A percentile compares a stretch with the other conserved stretches of the same genome.
Conservation (phyloP, 345 rosid genomes). For the Aethionema arabicum region DNA sequence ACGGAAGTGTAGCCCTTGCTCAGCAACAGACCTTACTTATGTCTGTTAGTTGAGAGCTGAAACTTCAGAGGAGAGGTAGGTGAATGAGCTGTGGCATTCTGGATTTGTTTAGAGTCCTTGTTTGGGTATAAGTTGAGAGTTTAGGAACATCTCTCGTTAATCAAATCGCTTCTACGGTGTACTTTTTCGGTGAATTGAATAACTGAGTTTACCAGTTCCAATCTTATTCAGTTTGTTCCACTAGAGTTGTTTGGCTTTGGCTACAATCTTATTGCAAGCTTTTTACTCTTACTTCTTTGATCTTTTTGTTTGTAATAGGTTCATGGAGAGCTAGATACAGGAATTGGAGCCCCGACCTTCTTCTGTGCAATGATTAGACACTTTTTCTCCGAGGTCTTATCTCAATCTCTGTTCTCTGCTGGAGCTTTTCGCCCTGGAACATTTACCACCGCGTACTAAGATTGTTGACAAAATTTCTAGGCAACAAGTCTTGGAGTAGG, state of each 20-base stretch:
- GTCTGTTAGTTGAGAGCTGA: no score
- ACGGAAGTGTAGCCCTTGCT: no score
- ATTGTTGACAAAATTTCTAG: conserved; percentile 37
- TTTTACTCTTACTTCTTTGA: conserved; percentile 13
- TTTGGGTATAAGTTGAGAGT: no score
- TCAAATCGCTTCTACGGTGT: no score
- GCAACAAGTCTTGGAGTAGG: conserved; percentile 69
- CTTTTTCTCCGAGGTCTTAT: conserved; percentile 61
- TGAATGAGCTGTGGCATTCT: no score
- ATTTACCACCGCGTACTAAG: conserved; percentile 14
- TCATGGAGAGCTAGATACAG: conserved; percentile 89
- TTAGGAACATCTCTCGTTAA: no score
- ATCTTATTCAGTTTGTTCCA: background rate
- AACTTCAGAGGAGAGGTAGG: background rate
- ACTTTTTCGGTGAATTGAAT: no score
- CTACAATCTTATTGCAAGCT: background rate
- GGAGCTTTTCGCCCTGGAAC: conserved; percentile 1
- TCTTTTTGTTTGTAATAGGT: conserved; percentile 45
- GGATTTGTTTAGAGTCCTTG: no score
- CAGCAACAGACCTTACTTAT: no score
- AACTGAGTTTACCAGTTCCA: no score
- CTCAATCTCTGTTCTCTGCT: conserved; percentile 2
- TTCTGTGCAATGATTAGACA: conserved; percentile 68
- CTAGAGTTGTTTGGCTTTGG: background rate
- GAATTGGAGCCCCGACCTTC: conserved; percentile 58